A percentile compares a stretch with the other conserved stretches of the same genome.
These are phyloP conservation scores for Chiua virens DNA, from an alignment of 768 basidiomycete genomes.

Conservation along the genomic window DNA sequence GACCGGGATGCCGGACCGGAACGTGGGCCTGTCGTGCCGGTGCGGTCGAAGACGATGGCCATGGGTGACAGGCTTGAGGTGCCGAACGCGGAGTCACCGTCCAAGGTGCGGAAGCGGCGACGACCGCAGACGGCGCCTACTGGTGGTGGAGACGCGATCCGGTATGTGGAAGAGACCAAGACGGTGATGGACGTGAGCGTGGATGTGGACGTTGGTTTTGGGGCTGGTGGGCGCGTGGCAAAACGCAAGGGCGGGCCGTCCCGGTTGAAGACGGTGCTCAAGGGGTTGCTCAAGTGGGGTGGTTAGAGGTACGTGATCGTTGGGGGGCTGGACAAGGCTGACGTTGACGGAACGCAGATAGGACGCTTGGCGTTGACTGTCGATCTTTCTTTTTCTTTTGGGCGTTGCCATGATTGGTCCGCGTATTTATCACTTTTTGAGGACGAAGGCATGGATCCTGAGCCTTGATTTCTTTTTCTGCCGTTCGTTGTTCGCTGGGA, in stretches of 20 bases:
- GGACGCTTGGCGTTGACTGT: neutral
- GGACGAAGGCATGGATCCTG: too few species aligned
- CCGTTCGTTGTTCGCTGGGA: too few species aligned
- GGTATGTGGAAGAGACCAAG: constrained; percentile 14
- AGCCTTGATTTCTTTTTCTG: too few species aligned
- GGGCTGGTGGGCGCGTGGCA: neutral
- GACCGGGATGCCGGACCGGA: too few species aligned
- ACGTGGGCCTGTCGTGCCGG: neutral
- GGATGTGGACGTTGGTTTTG: neutral
- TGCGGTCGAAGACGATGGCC: too few species aligned
- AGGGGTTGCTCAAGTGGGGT: constrained; percentile 17
- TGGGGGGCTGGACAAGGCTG: too few species aligned
- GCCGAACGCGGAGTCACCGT: neutral
- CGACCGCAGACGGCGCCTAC: constrained; percentile 30
- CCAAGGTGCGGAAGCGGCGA: constrained; percentile 6
- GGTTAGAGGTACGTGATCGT: neutral
- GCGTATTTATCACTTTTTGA: too few species aligned
- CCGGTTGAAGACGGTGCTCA: constrained; percentile 15
- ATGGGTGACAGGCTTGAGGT: neutral
- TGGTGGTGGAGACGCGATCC: constrained; percentile 10
- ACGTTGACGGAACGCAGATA: too few species aligned
- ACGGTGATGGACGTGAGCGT: neutral
- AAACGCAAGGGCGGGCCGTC: constrained; percentile 9
- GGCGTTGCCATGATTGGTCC: too few species aligned
- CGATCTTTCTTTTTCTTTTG: too few species aligned